Base-by-base conservation (phyloP, 2,329 filamentous ascomycete species). In the Periconia sp. region DNA sequence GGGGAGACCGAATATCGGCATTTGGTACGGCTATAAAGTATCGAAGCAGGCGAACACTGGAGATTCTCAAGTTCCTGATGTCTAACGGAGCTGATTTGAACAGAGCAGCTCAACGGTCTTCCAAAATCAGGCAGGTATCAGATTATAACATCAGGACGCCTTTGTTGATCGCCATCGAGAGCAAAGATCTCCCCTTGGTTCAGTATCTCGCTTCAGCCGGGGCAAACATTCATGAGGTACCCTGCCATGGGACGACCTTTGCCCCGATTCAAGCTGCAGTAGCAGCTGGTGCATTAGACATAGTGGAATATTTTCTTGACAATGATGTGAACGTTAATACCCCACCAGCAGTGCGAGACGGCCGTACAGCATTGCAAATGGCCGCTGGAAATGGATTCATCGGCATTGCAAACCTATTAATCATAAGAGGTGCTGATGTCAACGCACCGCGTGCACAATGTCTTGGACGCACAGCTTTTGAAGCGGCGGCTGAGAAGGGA, bases 311-410 rank as follows among this genome's bases (percentile, higher is more conserved):
- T 37, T 50, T 60, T 3, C 46, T 60, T 3, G 23, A 51, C 0
- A 11, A 51, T 2, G 49, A 49, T n/a, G 53, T 40, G 3, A 23
- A 55, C 18, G 19, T 45, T 3, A 53, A 58, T 20, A 45, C 27
- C 6, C 13, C 41, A n/a, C 52, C 58, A 2, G 56, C 45, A 13
- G 19, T 40, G 6, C 49, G 50, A 15, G 45, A 18, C 19, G 58
- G 56, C 10, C 51, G 41, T 2, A 61, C 54, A 6, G 56, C 56
- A 11, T 44, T 61, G 2, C 58, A 61, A n/a, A 18, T 57, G 6
- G 58, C 58, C 14, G 58, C 58, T 3, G 35, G 30, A 3, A 47
- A 44, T 27, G 58, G 56, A 6, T 50, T 37, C 20, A 31, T 56
- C 14, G 47, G 49, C 6, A 56, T 55, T n/a, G 56, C 52, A 17